Conservation (phyloP, 257 asterid genomes). For the Catharanthus roseus region DNA sequence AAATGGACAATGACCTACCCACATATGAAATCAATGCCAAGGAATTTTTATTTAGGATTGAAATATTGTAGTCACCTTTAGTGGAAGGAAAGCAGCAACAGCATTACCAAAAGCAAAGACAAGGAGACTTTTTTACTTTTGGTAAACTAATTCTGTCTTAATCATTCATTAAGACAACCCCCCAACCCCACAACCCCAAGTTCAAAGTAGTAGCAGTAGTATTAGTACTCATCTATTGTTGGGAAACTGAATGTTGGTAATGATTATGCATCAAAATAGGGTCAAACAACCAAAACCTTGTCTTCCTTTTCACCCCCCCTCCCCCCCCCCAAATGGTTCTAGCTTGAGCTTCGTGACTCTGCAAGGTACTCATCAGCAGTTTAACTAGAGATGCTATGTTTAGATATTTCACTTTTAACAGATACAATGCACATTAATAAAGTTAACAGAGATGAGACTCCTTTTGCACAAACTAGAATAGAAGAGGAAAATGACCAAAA, state of each 20-base stretch:
- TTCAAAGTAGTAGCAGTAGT: conserved; percentile 10
- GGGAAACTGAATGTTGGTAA: conserved; percentile 22
- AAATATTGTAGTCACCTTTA: conserved; percentile 24
- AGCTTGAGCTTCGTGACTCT: too few species aligned
- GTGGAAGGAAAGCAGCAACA: conserved; percentile 12
- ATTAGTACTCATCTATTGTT: neutral
- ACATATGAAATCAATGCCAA: conserved; percentile 20
- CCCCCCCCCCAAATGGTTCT: too few species aligned
- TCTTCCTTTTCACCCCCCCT: neutral
- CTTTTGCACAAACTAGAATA: too few species aligned
- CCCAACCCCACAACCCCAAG: too few species aligned
- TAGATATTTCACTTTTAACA: too few species aligned
- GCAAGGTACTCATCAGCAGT: too few species aligned
- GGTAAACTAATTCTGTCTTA: conserved; percentile 5
- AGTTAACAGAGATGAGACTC: too few species aligned
- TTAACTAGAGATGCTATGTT: too few species aligned
- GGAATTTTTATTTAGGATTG: conserved; percentile 14
- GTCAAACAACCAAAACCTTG: neutral
- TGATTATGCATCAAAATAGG: conserved; percentile 13
- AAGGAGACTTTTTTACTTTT: conserved; percentile 12
- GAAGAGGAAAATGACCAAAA: too few species aligned
- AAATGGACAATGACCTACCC: conserved; percentile 39
- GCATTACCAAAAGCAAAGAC: conserved; percentile 34
- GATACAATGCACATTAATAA: too few species aligned
- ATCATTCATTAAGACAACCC: conserved; percentile 19